Conservation (phyloP, 768 basidiomycete species). For the Trichaptum fuscoviolaceum region DNA sequence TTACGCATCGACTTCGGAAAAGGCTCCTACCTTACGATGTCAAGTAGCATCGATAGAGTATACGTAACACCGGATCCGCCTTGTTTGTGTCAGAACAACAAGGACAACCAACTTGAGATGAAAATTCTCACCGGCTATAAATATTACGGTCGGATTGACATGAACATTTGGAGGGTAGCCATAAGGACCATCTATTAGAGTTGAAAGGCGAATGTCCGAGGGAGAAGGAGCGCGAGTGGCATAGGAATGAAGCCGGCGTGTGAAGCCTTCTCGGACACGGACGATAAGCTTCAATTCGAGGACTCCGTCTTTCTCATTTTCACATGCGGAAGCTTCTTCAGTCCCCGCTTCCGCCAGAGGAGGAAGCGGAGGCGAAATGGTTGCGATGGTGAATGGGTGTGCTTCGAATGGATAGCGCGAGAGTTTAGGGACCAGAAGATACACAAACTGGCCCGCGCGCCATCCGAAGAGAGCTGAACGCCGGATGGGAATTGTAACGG, state of each 20-base stretch:
- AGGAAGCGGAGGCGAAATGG: constrained; percentile 15
- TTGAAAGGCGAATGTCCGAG: constrained; percentile 29
- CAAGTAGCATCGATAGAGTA: constrained; percentile 39
- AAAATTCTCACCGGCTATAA: constrained; percentile 41
- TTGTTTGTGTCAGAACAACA: constrained; percentile 10
- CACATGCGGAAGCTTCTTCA: constrained; percentile 2
- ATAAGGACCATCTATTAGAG: constrained; percentile 59
- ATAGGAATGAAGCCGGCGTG: constrained; percentile 33
- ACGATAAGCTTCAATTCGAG: constrained; percentile 51
- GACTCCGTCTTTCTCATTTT: neutral
- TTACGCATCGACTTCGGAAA: neutral
- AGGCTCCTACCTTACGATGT: constrained; percentile 34
- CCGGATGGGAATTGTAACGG: constrained; percentile 34
- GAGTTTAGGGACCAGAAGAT: constrained; percentile 43
- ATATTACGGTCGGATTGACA: constrained; percentile 39
- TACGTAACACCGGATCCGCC: constrained; percentile 49
- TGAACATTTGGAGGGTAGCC: constrained; percentile 37
- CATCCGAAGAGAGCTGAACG: constrained; percentile 45
- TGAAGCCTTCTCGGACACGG: constrained; percentile 56
- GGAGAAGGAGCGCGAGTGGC: constrained; percentile 22
- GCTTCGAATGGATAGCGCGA: constrained; percentile 43
- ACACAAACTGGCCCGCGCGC: constrained; percentile 51
- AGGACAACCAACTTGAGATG: neutral
- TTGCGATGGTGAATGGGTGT: constrained; percentile 61
- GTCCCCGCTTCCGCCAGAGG: neutral